phyloP scores from a whole-genome alignment of 108 stramenopile species.

The Fistulifera pelliculosa region DNA sequence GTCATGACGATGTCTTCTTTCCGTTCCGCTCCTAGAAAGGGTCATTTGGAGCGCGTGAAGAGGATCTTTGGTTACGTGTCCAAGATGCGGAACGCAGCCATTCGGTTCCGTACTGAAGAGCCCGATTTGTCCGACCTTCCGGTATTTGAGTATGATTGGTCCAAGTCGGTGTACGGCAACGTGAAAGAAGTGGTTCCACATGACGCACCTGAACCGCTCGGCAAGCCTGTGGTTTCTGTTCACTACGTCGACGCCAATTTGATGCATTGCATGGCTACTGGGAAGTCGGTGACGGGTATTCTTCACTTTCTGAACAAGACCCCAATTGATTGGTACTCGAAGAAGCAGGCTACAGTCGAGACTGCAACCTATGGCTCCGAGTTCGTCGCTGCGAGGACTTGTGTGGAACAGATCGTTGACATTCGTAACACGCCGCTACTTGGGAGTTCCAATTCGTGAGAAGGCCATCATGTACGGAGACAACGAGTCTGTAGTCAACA shows the following conservation, averaged over 20 bases:
- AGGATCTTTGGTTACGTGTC: conserved; percentile 20
- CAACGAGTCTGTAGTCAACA: conserved; percentile 26
- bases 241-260: conserved; percentile 18
- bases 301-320: conserved; percentile 13
- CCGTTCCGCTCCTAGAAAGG: conserved; percentile 16
- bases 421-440: conserved; percentile 21
- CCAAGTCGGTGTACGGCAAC: conserved; percentile 8
- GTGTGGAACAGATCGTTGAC: conserved; percentile 13
- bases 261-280: conserved; percentile 9
- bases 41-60: conserved; percentile 23
- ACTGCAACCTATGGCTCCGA: conserved; percentile 29
- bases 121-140: neutral
- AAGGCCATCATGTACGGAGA: conserved; percentile 28
- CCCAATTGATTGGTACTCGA: conserved; percentile 17
- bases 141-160: conserved; percentile 2
- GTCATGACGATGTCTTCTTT: conserved; percentile 17
- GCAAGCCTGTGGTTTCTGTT: conserved; percentile 5
- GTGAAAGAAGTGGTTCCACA: conserved; percentile 9
- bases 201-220: conserved; percentile 9
- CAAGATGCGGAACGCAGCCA: conserved; percentile 9
- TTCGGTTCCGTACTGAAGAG: conserved; percentile 3
- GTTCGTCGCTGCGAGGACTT: conserved; percentile 25
- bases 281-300: conserved; percentile 10
- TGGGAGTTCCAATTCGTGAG: conserved; percentile 20
- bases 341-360: conserved; percentile 30